A percentile compares a stretch with the other conserved stretches of the same genome.
These are phyloP conservation scores for Hygrocybe coccinea DNA, from an alignment of 768 basidiomycete genomes.

Conservation along the genomic window DNA sequence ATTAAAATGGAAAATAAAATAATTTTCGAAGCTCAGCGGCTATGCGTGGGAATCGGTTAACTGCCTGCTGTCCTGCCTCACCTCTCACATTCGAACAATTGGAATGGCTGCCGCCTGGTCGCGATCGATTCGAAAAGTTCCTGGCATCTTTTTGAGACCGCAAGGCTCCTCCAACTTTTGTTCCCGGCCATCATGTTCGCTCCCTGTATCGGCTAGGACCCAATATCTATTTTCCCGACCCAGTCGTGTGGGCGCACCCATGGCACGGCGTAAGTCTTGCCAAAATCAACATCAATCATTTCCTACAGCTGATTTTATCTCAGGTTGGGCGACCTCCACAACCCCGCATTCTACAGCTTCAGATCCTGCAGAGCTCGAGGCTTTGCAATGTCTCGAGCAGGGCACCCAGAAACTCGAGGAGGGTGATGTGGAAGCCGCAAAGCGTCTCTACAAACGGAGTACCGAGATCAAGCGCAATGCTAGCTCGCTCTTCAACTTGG, in stretches of 20 bases:
- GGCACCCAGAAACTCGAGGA: slow-evolving; percentile 83
- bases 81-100: slow-evolving; percentile 6
- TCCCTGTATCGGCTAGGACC: slow-evolving; percentile 2
- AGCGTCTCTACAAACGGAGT: slow-evolving; percentile 70
- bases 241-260: slow-evolving; percentile 14
- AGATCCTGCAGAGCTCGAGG: slow-evolving; percentile 79
- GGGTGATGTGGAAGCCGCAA: slow-evolving; percentile 77
- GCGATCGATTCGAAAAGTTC: slow-evolving; percentile 3
- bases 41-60: background rate
- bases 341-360: slow-evolving; percentile 76
- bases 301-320: slow-evolving; percentile 1
- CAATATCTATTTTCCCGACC: slow-evolving; percentile 11
- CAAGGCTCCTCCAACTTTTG: slow-evolving; percentile 8
- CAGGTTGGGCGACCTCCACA: slow-evolving; percentile 78
- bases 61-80: background rate
- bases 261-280: slow-evolving; percentile 27
- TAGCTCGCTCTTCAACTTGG: slow-evolving; percentile 81
- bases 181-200: slow-evolving; percentile 15
- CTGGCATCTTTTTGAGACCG: background rate
- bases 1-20: background rate
- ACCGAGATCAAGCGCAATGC: slow-evolving; percentile 75
- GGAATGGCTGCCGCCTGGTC: background rate
- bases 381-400: slow-evolving; percentile 71
- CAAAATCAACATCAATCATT: background rate
- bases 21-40: background rate